These are phyloP conservation scores for Alternaria sp. DNA, from an alignment of 2,329 filamentous ascomycete genomes.

Conservation along the genomic window DNA sequence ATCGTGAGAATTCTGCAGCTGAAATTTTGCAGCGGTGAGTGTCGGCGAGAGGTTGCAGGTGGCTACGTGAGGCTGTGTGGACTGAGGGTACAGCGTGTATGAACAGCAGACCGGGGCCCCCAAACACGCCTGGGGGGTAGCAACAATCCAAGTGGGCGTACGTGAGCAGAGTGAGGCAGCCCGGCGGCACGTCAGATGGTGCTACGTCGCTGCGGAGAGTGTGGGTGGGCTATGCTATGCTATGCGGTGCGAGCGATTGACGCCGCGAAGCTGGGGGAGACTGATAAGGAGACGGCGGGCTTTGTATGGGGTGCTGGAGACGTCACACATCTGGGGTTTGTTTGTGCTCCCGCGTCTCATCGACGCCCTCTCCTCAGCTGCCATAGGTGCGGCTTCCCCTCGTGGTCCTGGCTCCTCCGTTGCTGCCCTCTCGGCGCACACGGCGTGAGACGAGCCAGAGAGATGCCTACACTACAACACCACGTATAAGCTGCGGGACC, in stretches of 20 bases:
- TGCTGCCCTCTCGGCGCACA: constrained; percentile 10
- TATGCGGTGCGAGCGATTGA: constrained; percentile 6
- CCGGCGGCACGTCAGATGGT: constrained; percentile 21
- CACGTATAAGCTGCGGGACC: background rate
- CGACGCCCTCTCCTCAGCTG: constrained; percentile 8
- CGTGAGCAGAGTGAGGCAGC: constrained; percentile 23
- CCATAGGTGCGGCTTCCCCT: constrained; percentile 7
- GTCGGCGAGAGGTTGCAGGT: constrained; percentile 30
- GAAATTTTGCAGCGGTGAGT: constrained; percentile 35
- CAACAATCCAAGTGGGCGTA: constrained; percentile 14
- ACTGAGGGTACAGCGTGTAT: constrained; percentile 20
- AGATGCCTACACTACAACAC: constrained; percentile 1
- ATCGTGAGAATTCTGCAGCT: constrained; percentile 28
- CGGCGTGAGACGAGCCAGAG: constrained; percentile 16
- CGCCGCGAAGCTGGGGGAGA: constrained; percentile 13
- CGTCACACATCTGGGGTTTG: constrained; percentile 23
- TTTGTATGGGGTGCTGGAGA: constrained; percentile 18
- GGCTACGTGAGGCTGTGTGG: constrained; percentile 31
- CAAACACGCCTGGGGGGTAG: constrained; percentile 4
- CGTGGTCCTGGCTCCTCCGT: constrained; percentile 1
- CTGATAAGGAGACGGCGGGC: constrained; percentile 13
- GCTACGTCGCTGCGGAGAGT: constrained; percentile 19
- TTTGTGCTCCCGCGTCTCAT: constrained; percentile 7
- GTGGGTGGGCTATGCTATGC: constrained; percentile 15
- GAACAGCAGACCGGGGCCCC: constrained; percentile 19